Conservation (phyloP, 2,329 filamentous ascomycete species). For the Phyllosticta citriasiana region DNA sequence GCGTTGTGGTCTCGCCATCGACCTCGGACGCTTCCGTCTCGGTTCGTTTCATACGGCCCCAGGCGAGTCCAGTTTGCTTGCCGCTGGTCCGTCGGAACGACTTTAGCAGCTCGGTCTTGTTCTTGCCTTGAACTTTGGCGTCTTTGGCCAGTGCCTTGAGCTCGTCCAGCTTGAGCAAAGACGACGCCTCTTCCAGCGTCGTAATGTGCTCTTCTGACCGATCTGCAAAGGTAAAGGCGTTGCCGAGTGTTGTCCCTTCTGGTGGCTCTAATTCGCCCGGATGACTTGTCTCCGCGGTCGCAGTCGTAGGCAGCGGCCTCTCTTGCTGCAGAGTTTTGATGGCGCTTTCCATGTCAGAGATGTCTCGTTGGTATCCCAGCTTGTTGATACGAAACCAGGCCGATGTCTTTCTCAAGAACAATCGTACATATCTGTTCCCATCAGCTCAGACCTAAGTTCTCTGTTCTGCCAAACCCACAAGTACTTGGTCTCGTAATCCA, state of each 20-base stretch:
- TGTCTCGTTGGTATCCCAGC: conserved; percentile 72
- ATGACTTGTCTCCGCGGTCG: conserved; percentile 26
- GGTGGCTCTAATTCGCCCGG: conserved; percentile 41
- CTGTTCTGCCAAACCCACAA: conserved; percentile 48
- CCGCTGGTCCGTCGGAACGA: conserved; percentile 66
- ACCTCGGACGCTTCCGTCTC: conserved; percentile 49
- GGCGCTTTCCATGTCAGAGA: conserved; percentile 60
- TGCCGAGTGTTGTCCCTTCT: conserved; percentile 39
- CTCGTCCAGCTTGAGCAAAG: conserved; percentile 76
- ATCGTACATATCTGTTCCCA: conserved; percentile 65
- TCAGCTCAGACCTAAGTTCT: not conserved
- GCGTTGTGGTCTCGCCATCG: conserved; percentile 17
- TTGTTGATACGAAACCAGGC: conserved; percentile 78
- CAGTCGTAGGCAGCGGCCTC: conserved; percentile 44
- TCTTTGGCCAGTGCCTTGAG: conserved; percentile 77
- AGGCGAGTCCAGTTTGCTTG: conserved; percentile 65
- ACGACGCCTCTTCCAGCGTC: conserved; percentile 72
- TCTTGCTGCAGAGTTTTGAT: conserved; percentile 53
- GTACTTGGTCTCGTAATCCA: conserved; percentile 83
- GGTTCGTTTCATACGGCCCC: conserved; percentile 54
- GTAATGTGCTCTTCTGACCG: conserved; percentile 62
- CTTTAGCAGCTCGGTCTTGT: conserved; percentile 68
- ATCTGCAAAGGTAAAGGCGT: conserved; percentile 70
- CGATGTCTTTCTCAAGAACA: conserved; percentile 86
- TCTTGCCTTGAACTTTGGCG: conserved; percentile 76